phyloP scores from a whole-genome alignment of 164 flowering plant genomes.

The Brasenia schreberi region DNA sequence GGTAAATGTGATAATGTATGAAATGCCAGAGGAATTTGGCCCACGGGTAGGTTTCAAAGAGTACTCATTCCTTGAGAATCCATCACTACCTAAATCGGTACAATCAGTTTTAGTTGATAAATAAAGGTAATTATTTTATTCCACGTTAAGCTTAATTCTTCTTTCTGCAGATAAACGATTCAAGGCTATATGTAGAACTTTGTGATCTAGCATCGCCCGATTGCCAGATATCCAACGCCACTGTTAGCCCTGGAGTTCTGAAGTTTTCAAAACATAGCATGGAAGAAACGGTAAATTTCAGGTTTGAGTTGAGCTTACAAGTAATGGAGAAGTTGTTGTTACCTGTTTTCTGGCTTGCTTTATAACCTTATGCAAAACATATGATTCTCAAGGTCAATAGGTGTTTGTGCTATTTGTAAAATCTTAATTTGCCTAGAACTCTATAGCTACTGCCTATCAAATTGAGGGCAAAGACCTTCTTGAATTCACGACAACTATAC shows the following conservation, averaged over 20 bases:
- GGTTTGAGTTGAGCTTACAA: background rate
- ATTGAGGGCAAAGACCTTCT: no score
- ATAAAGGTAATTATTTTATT: background rate
- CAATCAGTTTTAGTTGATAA: background rate
- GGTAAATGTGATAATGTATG: constrained; percentile 73
- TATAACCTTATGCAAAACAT: no score
- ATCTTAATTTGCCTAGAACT: no score
- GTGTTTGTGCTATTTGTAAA: no score
- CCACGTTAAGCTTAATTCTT: background rate
- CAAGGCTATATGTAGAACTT: constrained; percentile 89
- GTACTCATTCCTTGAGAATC: constrained; percentile 79
- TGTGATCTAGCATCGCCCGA: constrained; percentile 52
- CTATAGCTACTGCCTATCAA: no score
- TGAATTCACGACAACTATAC: no score
- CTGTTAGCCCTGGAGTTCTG: constrained; percentile 30
- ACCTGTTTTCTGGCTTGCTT: background rate
- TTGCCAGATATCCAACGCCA: constrained; percentile 43
- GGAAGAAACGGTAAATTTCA: constrained; percentile 65
- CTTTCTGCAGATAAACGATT: constrained; percentile 67
- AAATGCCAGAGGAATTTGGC: constrained; percentile 58
- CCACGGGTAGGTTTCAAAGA: constrained; percentile 65
- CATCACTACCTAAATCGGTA: constrained; percentile 60
- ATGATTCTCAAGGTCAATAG: no score
- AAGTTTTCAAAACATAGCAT: constrained; percentile 69
- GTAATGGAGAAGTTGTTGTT: background rate